These are phyloP conservation scores for Hygrocybe punicea DNA, from an alignment of 768 basidiomycete genomes.

Conservation along the genomic window DNA sequence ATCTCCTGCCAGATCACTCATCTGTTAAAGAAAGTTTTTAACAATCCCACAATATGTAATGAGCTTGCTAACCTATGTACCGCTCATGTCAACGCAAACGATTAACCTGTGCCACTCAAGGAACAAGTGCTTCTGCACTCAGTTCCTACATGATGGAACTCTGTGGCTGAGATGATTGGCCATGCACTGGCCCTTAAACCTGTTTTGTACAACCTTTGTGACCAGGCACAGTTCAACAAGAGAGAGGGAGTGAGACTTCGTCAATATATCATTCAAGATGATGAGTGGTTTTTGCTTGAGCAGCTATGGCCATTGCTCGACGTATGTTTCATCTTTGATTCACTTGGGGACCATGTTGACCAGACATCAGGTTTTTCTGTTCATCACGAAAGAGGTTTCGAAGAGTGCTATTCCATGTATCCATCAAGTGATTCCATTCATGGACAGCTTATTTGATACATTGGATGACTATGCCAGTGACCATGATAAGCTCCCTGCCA, in stretches of 20 bases:
- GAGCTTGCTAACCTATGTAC: constrained; percentile 1
- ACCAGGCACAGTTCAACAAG: constrained; percentile 1
- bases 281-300: constrained; percentile 5
- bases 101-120: neutral
- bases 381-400: neutral
- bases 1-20: constrained; percentile 3
- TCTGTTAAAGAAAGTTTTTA: constrained; percentile 5
- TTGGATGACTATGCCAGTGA: constrained; percentile 7
- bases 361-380: constrained; percentile 2
- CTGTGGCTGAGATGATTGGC: constrained; percentile 30
- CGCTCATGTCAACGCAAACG: no score
- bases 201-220: neutral
- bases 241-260: neutral
- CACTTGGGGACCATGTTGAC: neutral
- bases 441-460: constrained; percentile 29
- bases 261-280: neutral
- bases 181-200: constrained; percentile 14
- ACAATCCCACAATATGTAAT: neutral
- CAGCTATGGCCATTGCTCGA: constrained; percentile 1
- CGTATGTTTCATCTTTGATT: constrained; percentile 3
- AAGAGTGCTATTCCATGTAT: constrained; percentile 15
- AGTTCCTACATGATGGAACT: constrained; percentile 38
- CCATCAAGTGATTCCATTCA: constrained; percentile 29
- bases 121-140: constrained; percentile 26
- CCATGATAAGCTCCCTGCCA: constrained; percentile 1